Evolutionary conservation across 2,329 filamentous ascomycete species (phyloP), one percentile per base, ranked within the genome.

Genomic region (Ascochyta pisi): DNA sequence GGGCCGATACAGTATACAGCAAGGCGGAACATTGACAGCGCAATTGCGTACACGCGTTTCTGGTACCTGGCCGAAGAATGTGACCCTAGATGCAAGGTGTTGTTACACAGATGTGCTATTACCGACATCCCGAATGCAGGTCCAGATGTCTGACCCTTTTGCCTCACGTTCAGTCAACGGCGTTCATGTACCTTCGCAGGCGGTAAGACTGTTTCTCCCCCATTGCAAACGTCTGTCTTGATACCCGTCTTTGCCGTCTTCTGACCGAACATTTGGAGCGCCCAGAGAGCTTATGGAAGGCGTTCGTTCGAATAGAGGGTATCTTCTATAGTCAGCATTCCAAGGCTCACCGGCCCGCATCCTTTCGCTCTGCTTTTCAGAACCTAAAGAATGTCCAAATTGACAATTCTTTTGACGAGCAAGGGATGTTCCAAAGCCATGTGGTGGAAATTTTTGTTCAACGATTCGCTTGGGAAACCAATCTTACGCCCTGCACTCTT

Each of bases 341-440:
- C 63, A 61, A 23, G 31, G 34, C n/a, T 33, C 27, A 38, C 31
- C 46, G 46, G 57, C 60, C 49, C 38, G 33, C 44, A 39, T 55
- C 56, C 60, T 41, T 44, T 50, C 52, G 50, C 39, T 44, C 48
- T 38, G 34, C 37, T 29, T 44, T 33, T 52, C 46, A 39, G 39
- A 26, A 34, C 37, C 42, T 50, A 59, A 67, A 62, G 69, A 74
- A 76, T 70, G 65, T 64, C 56, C 51, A 63, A 60, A 61, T 24
- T 57, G 53, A 54, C 47, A 66, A 64, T 69, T 60, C 68, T 53
- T 57, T 47, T 51, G 49, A 37, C 40, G 60, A 58, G 71, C 65
- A 75, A 74, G 71, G 71, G 73, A 70, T 72, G 60, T 53, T 38
- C 38, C 38, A 61, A 40, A 58, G 51, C 61, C 61, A 63, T 56